Evolutionary conservation across 2,329 filamentous ascomycete species (phyloP).

Genomic region (Teratosphaeria gauchensis): DNA sequence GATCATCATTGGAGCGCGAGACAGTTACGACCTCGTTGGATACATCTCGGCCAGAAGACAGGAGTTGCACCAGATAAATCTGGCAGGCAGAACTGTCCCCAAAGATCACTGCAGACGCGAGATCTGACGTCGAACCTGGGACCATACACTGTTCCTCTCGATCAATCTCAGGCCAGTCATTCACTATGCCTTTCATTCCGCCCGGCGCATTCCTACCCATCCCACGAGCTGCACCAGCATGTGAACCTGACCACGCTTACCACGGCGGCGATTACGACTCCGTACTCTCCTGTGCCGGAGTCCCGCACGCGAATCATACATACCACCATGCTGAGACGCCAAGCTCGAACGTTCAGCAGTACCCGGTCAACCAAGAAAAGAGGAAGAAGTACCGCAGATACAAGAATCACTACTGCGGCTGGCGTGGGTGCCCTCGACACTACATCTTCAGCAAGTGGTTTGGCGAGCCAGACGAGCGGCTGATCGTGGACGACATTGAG

Average conservation of each 20-base stretch:
- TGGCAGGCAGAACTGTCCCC: background rate
- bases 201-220: background rate
- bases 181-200: background rate
- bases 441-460: background rate
- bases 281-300: background rate
- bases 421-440: background rate
- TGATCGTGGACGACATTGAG: background rate
- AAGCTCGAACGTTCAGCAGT: background rate
- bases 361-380: background rate
- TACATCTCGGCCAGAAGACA: too few relatives aligned
- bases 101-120: background rate
- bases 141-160: background rate
- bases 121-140: background rate
- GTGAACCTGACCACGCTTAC: background rate
- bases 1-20: too few relatives aligned
- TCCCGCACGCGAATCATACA: background rate
- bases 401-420: conserved; percentile 2
- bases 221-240: background rate
- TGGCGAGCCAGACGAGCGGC: background rate
- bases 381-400: background rate
- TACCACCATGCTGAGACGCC: background rate
- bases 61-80: background rate
- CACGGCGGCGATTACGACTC: background rate
- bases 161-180: background rate
- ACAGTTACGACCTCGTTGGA: too few relatives aligned